A percentile compares a stretch with the other conserved stretches of the same genome.
These are phyloP conservation scores for Scheffersomyces lignosus DNA, from an alignment of 805 yeast genomes.

Conservation along the genomic window DNA sequence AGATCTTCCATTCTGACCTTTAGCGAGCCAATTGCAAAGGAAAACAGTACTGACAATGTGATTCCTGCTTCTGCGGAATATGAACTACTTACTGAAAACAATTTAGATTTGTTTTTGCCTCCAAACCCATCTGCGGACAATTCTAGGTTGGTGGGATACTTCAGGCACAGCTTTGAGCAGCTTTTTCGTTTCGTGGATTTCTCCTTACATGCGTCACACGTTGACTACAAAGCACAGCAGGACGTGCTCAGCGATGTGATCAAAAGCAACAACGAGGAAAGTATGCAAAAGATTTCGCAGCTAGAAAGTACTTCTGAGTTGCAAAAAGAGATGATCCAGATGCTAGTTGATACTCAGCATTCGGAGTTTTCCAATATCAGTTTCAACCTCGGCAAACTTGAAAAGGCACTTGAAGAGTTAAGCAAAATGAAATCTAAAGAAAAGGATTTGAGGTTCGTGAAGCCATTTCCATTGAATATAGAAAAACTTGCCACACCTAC, in stretches of 20 bases:
- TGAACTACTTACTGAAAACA: conserved; percentile 12
- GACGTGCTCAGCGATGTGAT: not conserved
- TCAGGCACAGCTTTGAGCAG: not conserved
- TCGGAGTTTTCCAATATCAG: conserved; percentile 10
- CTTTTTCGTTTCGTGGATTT: too few species aligned
- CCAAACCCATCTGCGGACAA: not conserved
- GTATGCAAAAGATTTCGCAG: conserved; percentile 6
- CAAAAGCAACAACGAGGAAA: conserved; percentile 1
- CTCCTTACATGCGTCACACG: not conserved
- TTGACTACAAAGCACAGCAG: not conserved
- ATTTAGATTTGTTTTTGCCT: conserved; percentile 4
- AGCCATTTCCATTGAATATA: conserved; percentile 23
- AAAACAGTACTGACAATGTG: not conserved
- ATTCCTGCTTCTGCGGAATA: conserved; percentile 8
- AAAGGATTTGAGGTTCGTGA: conserved; percentile 4
- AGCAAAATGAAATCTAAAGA: conserved; percentile 4
- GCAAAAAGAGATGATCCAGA: conserved; percentile 10
- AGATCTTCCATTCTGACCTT: not conserved
- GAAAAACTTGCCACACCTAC: conserved; percentile 3
- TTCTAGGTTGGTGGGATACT: not conserved
- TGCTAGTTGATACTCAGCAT: conserved; percentile 8
- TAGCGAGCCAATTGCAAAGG: not conserved
- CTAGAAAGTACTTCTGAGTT: conserved; percentile 7
- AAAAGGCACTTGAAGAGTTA: conserved; percentile 4
- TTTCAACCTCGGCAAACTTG: conserved; percentile 8